These are phyloP conservation scores for Atractiella rhizophila DNA, from an alignment of 768 basidiomycete species.

Conservation along the genomic window DNA sequence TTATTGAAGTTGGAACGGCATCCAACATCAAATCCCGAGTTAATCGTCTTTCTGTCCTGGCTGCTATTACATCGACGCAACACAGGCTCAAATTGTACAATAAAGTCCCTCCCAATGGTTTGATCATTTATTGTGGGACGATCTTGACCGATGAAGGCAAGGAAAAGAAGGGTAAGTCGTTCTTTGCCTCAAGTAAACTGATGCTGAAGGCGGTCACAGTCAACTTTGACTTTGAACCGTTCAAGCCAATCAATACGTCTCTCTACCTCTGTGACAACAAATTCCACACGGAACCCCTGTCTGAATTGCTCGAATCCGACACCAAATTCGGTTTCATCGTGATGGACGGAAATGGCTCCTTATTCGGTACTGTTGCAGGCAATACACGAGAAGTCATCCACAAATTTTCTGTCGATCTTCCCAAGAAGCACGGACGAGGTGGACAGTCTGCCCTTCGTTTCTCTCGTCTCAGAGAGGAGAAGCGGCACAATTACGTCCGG, in stretches of 20 bases:
- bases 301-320: constrained; percentile 87
- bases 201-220: background rate
- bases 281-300: constrained; percentile 93
- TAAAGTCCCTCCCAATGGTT: constrained; percentile 74
- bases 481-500: constrained; percentile 97
- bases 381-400: constrained; percentile 93
- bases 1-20: constrained; percentile 49
- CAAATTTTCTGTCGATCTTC: constrained; percentile 95
- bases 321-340: constrained; percentile 97
- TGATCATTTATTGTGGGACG: constrained; percentile 93
- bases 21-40: constrained; percentile 99
- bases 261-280: constrained; percentile 98
- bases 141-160: constrained; percentile 92
- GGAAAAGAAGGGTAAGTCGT: constrained; percentile 98
- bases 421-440: constrained; percentile 99
- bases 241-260: constrained; percentile 81
- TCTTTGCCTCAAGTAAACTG: constrained; percentile 30
- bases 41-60: constrained; percentile 86
- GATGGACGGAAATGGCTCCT: constrained; percentile 94
- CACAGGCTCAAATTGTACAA: constrained; percentile 91
- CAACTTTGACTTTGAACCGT: constrained; percentile 82
- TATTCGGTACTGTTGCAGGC: constrained; percentile 83
- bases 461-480: constrained; percentile 95
- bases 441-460: constrained; percentile 99
- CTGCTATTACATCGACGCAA: constrained; percentile 94